Percentiles rank a stretch among this genome's conserved stretches.
Evolutionary conservation across 2,329 filamentous ascomycete species (phyloP).

Genomic region (Pseudogymnoascus destructans): DNA sequence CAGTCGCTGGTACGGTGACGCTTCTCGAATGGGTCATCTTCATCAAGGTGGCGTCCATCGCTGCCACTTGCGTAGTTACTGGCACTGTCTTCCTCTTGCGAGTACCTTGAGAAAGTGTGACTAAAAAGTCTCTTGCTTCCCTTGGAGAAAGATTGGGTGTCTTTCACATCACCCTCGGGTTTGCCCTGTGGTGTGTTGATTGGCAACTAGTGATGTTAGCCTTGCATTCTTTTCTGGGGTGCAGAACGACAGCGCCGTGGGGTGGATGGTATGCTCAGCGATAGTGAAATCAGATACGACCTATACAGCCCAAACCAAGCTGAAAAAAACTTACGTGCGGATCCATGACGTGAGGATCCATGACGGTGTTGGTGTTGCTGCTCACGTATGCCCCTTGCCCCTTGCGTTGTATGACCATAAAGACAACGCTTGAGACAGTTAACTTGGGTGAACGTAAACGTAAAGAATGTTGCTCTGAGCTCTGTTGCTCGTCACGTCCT

Average conservation of each 20-base stretch:
- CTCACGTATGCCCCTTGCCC: neutral
- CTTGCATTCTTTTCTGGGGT: constrained; percentile 2
- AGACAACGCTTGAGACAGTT: neutral
- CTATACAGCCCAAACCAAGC: neutral
- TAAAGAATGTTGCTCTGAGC: neutral
- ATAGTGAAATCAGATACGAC: neutral
- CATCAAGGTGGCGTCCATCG: constrained; percentile 15
- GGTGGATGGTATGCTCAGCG: neutral
- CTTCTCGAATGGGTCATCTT: constrained; percentile 28
- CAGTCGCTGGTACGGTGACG: constrained; percentile 33
- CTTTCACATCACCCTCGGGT: neutral
- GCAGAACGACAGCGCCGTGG: neutral
- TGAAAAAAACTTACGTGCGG: neutral
- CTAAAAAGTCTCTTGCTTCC: constrained; percentile 26
- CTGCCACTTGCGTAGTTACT: constrained; percentile 26
- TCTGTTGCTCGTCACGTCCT: neutral
- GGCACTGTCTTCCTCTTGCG: constrained; percentile 15
- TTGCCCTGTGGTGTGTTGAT: neutral
- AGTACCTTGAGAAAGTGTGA: constrained; percentile 18
- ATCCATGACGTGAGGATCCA: neutral
- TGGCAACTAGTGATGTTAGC: neutral
- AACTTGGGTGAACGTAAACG: neutral
- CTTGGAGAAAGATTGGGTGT: neutral
- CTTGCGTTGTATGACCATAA: neutral
- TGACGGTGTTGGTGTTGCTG: neutral